A percentile compares a stretch with the other conserved stretches of the same genome.
These are phyloP conservation scores for Alternaria panax DNA, from an alignment of 2,329 filamentous ascomycete genomes.

Conservation along the genomic window DNA sequence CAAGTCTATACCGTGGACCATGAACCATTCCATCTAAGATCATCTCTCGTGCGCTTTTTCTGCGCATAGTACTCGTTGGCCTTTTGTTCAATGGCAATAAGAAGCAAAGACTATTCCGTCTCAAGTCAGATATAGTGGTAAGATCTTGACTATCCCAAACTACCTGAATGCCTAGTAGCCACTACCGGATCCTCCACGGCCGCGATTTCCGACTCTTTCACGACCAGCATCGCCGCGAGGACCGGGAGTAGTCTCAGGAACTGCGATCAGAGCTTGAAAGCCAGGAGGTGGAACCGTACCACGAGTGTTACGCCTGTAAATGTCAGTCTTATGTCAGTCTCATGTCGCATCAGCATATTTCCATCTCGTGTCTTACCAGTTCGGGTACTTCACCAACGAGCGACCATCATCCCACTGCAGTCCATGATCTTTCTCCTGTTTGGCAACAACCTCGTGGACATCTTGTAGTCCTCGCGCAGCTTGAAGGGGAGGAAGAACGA, in stretches of 20 bases:
- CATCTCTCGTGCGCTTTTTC: no score
- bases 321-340: neutral
- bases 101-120: neutral
- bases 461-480: constrained; percentile 5
- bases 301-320: neutral
- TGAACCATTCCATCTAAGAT: neutral
- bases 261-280: neutral
- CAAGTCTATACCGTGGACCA: no score
- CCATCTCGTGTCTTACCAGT: constrained; percentile 3
- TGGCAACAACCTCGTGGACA: neutral
- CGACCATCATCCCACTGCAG: neutral
- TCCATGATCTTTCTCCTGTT: neutral
- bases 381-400: constrained; percentile 9
- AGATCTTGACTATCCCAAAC: neutral
- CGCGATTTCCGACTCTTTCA: neutral
- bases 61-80: no score
- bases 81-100: no score
- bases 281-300: neutral
- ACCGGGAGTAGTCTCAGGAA: neutral
- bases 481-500: constrained; percentile 13
- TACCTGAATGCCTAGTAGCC: neutral
- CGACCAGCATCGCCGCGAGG: neutral
- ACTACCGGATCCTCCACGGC: neutral
- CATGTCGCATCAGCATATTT: neutral
- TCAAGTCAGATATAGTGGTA: neutral